These are phyloP conservation scores for Fraxinus xanthoxyloides DNA, from an alignment of 305 asterid species.

Conservation along the genomic window DNA sequence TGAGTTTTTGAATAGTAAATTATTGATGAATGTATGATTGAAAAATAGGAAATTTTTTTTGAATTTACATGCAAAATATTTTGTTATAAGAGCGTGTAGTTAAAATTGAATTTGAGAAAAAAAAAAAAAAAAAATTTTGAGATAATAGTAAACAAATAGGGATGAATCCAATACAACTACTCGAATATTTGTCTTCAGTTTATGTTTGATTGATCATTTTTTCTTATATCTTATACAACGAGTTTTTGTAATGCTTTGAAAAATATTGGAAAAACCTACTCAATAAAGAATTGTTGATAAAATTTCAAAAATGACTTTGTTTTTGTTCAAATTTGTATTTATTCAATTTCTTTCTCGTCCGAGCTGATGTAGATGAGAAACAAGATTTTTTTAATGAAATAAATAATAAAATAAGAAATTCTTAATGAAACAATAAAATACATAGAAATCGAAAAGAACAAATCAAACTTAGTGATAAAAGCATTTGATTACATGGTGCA, in stretches of 20 bases:
- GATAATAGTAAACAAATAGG: too few species aligned
- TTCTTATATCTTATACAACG: background rate
- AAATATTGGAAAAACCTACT: background rate
- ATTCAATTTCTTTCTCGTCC: background rate
- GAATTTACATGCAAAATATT: too few species aligned
- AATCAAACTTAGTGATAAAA: background rate
- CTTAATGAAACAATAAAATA: background rate
- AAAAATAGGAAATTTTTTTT: too few species aligned
- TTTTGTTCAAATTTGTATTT: background rate
- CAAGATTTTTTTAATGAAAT: background rate
- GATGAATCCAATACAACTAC: too few species aligned
- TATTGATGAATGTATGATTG: too few species aligned
- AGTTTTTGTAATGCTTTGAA: background rate
- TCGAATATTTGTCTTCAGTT: background rate
- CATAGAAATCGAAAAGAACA: background rate
- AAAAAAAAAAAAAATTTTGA: too few species aligned
- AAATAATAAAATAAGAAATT: background rate
- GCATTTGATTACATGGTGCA: background rate
- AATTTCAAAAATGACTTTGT: background rate
- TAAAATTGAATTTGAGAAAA: too few species aligned
- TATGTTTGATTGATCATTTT: background rate
- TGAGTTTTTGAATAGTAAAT: too few species aligned
- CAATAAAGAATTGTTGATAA: background rate
- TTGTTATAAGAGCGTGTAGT: too few species aligned
- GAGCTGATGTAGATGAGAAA: background rate